Conservation (phyloP, 805 yeast species). For the Starmerella bombicola region DNA sequence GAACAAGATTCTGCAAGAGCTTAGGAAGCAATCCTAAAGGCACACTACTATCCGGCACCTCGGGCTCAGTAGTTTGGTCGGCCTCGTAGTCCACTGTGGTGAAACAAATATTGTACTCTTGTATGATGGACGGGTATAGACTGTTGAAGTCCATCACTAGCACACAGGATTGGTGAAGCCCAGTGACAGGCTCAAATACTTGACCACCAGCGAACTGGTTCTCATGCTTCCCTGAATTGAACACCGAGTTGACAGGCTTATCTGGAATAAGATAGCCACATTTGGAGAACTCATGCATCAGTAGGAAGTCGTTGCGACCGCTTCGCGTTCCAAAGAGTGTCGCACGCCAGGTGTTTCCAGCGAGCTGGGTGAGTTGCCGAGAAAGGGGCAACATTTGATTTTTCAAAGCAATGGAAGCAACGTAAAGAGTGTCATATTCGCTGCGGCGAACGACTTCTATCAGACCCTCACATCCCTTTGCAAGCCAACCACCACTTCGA, state of each 20-base stretch:
- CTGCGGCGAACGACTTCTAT: constrained; percentile 61
- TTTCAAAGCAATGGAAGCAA: constrained; percentile 68
- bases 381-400: constrained; percentile 80
- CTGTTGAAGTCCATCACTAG: constrained; percentile 98
- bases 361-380: constrained; percentile 79
- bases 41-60: constrained; percentile 29
- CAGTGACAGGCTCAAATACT: constrained; percentile 94
- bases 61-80: constrained; percentile 33
- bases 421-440: constrained; percentile 49
- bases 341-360: constrained; percentile 96
- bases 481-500: constrained; percentile 38
- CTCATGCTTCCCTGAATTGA: constrained; percentile 34
- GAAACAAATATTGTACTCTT: constrained; percentile 92
- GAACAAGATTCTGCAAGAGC: constrained; percentile 68
- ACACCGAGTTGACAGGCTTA: constrained; percentile 22
- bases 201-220: constrained; percentile 76
- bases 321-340: constrained; percentile 92
- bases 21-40: constrained; percentile 76
- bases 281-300: constrained; percentile 79
- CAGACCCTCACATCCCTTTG: constrained; percentile 52
- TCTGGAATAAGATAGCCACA: constrained; percentile 81
- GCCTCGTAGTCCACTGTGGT: constrained; percentile 67
- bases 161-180: constrained; percentile 75
- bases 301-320: constrained; percentile 85
- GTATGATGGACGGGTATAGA: constrained; percentile 91